Base-by-base conservation (phyloP, 768 basidiomycete genomes). In the Serpula lacrymans region DNA sequence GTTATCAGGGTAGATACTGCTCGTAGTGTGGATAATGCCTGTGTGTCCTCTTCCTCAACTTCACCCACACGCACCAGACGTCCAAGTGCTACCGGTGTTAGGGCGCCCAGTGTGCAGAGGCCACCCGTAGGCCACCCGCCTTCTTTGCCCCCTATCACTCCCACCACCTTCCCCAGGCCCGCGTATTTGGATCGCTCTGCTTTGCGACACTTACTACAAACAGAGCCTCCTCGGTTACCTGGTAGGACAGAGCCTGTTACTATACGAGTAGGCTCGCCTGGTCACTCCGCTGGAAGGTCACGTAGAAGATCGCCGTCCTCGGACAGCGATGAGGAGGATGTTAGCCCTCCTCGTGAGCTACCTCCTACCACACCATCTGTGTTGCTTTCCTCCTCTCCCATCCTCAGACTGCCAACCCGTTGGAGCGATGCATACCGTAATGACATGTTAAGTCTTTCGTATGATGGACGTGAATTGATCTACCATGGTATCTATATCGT, bases 151-250 rank as follows among this genome's bases (percentile, higher is more conserved):
- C 55, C 60, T 26, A 59, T 53, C 35, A 47, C 57, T 33, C 59
- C 57, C 41, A 63, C 51, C 24, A 63, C 67, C 39, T 90, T 83
- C 59, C 66, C 77, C 34, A 77, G 80, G 14, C 88, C 88, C 1
- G 63, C 78, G 1, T 91, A 91, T 59, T 72, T 91, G 40, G 84
- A 87, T 30, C 72, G 86, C 58, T 87, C 87, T 2, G 76, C 84
- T 1, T 64, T 91, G 41, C 80, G 84, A 40, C 69, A 88, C 50
- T 60, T 85, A 38, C 65, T 90, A 7, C 80, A 79, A 42, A 79
- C 82, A 0, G 74, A 74, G 2, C 52, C 59, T 7, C 64, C 69
- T 8, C 29, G 58, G 27, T 56, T 68, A 30, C 57, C 55, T 40
- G 64, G 72, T 26, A 74, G 71, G 46, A 37, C 46, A 9, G 72